Evolutionary conservation across 257 asterid species (phyloP).

Genomic region (Knoxia roxburghii): DNA sequence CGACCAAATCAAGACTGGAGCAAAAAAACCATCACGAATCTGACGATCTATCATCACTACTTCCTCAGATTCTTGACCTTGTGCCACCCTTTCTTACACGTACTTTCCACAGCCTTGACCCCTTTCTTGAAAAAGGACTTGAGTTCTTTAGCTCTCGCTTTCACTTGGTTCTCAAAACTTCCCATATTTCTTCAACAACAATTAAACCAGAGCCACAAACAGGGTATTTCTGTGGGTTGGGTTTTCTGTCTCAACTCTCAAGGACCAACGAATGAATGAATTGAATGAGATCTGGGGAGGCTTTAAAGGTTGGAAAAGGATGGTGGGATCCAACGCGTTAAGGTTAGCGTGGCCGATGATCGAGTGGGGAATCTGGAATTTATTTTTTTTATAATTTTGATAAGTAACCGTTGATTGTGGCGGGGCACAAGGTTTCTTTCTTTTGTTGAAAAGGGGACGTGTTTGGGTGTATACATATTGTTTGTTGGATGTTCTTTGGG

Average conservation of each 20-base stretch:
- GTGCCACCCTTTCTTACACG: conserved; percentile 69
- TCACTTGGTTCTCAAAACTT: conserved; percentile 48
- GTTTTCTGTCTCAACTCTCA: no score
- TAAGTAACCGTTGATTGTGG: conserved; percentile 17
- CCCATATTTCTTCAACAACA: conserved; percentile 30
- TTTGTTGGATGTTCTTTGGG: background rate
- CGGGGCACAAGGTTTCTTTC: background rate
- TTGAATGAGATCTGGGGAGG: no score
- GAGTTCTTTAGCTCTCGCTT: conserved; percentile 37
- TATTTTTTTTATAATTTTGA: background rate
- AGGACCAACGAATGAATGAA: no score
- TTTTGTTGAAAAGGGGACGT: background rate
- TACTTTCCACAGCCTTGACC: conserved; percentile 33
- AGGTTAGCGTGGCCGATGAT: conserved; percentile 25
- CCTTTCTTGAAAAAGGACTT: conserved; percentile 45
- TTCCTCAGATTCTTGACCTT: conserved; percentile 41
- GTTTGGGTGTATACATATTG: background rate
- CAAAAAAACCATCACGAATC: background rate
- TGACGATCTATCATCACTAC: background rate
- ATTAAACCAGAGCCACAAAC: background rate
- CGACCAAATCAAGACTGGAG: background rate
- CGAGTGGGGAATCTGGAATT: background rate
- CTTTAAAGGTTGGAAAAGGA: conserved; percentile 7
- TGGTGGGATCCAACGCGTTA: conserved; percentile 34
- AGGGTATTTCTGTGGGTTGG: no score